Percentiles rank a stretch among this genome's conserved stretches.
phyloP scores from a whole-genome alignment of 2,329 filamentous ascomycete species.

The Zasmidium angulare region DNA sequence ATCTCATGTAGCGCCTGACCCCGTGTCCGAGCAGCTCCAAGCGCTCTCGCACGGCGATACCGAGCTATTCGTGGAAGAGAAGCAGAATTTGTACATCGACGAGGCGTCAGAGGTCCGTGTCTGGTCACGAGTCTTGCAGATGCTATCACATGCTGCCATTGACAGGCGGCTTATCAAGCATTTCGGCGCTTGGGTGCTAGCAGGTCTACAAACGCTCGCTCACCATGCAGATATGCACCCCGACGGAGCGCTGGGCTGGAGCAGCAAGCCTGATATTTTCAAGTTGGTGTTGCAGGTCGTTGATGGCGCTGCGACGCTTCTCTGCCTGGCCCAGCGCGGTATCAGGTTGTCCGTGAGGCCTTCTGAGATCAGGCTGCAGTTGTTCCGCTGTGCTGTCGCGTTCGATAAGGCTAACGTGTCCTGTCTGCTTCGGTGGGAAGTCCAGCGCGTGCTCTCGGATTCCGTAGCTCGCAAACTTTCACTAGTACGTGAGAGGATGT shows the following conservation, averaged over 20 bases:
- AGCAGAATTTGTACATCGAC: slow-evolving; percentile 92
- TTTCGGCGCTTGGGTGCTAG: slow-evolving; percentile 49
- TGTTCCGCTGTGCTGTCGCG: slow-evolving; percentile 31
- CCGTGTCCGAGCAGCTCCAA: slow-evolving; percentile 17
- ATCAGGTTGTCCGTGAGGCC: slow-evolving; percentile 22
- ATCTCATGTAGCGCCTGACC: neutral
- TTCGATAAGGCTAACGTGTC: slow-evolving; percentile 31
- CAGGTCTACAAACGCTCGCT: slow-evolving; percentile 50
- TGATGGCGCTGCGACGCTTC: slow-evolving; percentile 41
- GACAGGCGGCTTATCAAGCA: slow-evolving; percentile 19
- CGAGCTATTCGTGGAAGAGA: slow-evolving; percentile 80
- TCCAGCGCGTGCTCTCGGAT: slow-evolving; percentile 35
- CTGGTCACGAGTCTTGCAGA: slow-evolving; percentile 61
- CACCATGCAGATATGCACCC: slow-evolving; percentile 35
- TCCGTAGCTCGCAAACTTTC: slow-evolving; percentile 16
- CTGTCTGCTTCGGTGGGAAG: slow-evolving; percentile 39
- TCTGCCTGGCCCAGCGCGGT: slow-evolving; percentile 26
- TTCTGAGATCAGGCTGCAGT: slow-evolving; percentile 26
- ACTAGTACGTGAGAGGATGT: neutral
- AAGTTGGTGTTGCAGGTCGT: slow-evolving; percentile 53
- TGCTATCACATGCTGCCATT: slow-evolving; percentile 30
- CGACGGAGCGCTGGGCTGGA: slow-evolving; percentile 73
- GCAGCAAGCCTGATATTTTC: slow-evolving; percentile 64
- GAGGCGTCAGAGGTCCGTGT: slow-evolving; percentile 69
- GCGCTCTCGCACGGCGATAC: slow-evolving; percentile 51